These are phyloP conservation scores for Curvularia sp. DNA, from an alignment of 2,329 filamentous ascomycete genomes.

Conservation along the genomic window DNA sequence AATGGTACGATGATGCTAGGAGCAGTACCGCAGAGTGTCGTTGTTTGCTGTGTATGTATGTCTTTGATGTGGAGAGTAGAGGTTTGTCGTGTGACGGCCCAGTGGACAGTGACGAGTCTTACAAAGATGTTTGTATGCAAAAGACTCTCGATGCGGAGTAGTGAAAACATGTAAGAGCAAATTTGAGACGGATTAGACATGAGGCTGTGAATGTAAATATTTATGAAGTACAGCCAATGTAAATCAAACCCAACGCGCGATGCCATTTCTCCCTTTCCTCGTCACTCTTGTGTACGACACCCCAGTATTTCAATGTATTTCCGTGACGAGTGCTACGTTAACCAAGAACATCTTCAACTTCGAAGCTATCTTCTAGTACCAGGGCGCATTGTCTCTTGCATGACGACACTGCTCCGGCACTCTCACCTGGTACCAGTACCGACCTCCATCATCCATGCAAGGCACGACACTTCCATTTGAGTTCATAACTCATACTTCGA, in stretches of 20 bases:
- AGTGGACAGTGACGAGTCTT: no score
- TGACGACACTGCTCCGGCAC: neutral
- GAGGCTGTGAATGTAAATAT: neutral
- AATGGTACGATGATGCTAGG: no score
- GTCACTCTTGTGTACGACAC: neutral
- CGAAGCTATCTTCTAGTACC: neutral
- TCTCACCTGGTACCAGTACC: neutral
- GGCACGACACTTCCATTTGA: neutral
- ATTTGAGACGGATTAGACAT: no score
- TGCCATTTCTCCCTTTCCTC: neutral
- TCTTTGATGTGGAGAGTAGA: no score
- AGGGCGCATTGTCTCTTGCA: neutral
- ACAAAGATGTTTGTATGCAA: no score
- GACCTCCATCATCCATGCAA: neutral
- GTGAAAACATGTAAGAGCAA: no score
- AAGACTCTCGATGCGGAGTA: no score
- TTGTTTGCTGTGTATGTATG: no score
- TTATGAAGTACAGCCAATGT: neutral
- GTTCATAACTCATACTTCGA: constrained; percentile 15
- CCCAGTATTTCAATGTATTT: neutral
- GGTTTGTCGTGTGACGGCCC: no score
- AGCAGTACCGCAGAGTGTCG: no score
- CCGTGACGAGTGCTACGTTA: neutral
- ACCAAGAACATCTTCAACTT: neutral
- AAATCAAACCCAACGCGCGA: neutral